phyloP scores from a whole-genome alignment of 108 stramenopile species.

The Schizochytrium sp. region DNA sequence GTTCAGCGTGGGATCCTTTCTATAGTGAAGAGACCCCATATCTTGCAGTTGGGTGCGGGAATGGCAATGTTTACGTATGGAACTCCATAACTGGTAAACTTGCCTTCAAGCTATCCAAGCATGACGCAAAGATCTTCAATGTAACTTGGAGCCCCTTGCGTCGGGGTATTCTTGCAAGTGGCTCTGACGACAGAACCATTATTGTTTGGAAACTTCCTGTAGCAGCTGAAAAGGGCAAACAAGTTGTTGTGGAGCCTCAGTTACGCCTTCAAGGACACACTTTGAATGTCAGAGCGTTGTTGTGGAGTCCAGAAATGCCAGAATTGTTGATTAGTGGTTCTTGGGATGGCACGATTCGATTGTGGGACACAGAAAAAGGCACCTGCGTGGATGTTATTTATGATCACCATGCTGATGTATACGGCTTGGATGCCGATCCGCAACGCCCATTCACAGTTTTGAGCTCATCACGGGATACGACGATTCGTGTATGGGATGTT shows the following conservation, averaged over 20 bases:
- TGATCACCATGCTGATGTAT: constrained; percentile 52
- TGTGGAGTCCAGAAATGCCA: constrained; percentile 38
- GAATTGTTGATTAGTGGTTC: constrained; percentile 11
- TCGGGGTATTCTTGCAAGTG: constrained; percentile 1
- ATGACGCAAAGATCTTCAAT: constrained; percentile 40
- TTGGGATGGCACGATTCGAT: constrained; percentile 43
- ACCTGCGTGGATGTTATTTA: not conserved
- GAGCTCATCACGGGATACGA: constrained; percentile 38
- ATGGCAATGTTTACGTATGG: constrained; percentile 43
- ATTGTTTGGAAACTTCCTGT: constrained; percentile 9
- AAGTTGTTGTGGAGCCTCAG: not conserved
- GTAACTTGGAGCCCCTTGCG: constrained; percentile 25
- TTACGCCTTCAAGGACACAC: not conserved
- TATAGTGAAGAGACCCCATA: not conserved
- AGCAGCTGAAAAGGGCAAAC: not conserved
- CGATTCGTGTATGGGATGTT: constrained; percentile 39
- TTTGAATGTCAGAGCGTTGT: constrained; percentile 3
- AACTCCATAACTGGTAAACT: not conserved
- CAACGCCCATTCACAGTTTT: constrained; percentile 42
- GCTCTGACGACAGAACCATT: constrained; percentile 41
- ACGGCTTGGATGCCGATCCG: constrained; percentile 46
- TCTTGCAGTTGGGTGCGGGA: not conserved
- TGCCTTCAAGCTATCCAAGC: not conserved
- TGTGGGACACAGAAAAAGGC: constrained; percentile 39
- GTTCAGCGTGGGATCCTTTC: constrained; percentile 17